These are phyloP conservation scores for Solanum medicagineum DNA, from an alignment of 257 asterid genomes.

Conservation along the genomic window DNA sequence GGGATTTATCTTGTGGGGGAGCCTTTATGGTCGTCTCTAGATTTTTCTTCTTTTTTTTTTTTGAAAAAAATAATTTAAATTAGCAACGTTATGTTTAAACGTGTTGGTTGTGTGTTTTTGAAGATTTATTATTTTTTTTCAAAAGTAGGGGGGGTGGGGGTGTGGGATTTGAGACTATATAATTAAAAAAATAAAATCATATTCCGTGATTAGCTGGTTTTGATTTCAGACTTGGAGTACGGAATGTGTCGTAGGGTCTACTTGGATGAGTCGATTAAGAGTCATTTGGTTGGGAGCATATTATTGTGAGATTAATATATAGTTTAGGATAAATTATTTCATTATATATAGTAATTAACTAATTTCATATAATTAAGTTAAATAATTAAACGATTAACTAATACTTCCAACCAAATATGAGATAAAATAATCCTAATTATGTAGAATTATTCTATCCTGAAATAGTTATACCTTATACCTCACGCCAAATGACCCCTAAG, in stretches of 20 bases:
- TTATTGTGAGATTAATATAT: too few species aligned
- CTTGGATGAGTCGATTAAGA: not conserved
- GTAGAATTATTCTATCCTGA: too few species aligned
- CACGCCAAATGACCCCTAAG: too few species aligned
- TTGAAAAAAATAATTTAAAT: not conserved
- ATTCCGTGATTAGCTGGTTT: not conserved
- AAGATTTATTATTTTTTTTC: not conserved
- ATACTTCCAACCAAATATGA: too few species aligned
- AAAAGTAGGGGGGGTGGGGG: not conserved
- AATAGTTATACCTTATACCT: too few species aligned
- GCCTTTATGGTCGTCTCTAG: constrained; percentile 27
- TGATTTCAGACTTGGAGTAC: not conserved
- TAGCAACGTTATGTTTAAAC: not conserved
- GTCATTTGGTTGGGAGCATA: too few species aligned
- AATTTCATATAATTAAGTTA: too few species aligned
- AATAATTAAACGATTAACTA: too few species aligned
- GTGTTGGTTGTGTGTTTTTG: not conserved
- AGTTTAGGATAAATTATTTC: too few species aligned
- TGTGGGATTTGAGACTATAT: not conserved
- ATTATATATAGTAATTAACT: too few species aligned
- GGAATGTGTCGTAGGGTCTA: not conserved
- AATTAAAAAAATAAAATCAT: not conserved
- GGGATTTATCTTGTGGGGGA: constrained; percentile 14
- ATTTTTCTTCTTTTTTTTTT: constrained; percentile 2
- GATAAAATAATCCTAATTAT: too few species aligned